Percentiles rank a stretch among this genome's conserved stretches.
Evolutionary conservation across 306 rosid genomes (phyloP).

Genomic region (Mucuna pruriens): DNA sequence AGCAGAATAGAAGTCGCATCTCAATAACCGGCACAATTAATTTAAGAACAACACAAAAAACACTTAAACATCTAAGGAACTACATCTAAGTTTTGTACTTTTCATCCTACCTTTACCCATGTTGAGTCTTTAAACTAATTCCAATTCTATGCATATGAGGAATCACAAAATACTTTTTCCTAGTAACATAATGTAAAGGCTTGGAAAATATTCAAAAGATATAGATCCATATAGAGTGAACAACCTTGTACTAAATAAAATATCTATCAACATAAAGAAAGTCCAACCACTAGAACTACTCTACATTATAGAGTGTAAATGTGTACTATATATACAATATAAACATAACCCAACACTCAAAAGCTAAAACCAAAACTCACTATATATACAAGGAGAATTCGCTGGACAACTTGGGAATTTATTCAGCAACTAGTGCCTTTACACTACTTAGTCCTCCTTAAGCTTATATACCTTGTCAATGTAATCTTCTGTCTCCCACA

Average conservation of each 20-base stretch:
- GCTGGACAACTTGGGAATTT: constrained; percentile 31
- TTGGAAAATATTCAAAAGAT: not conserved
- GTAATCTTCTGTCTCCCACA: constrained; percentile 95
- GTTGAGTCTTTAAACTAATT: not conserved
- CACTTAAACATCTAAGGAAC: not conserved
- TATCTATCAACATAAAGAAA: constrained; percentile 24
- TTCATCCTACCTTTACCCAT: not conserved
- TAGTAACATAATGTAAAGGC: not conserved
- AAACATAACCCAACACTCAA: constrained; percentile 27
- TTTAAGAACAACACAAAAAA: not conserved
- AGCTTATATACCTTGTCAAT: constrained; percentile 77
- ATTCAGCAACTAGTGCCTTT: not conserved
- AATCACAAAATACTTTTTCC: not conserved
- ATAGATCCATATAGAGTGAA: constrained; percentile 13
- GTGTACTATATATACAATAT: constrained; percentile 44
- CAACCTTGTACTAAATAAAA: constrained; percentile 3
- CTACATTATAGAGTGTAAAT: constrained; percentile 22
- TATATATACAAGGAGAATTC: constrained; percentile 50
- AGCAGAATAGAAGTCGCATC: not conserved
- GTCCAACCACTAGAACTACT: constrained; percentile 37
- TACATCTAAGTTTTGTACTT: not conserved
- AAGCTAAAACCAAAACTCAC: constrained; percentile 43
- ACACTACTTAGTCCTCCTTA: constrained; percentile 57
- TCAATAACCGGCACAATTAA: not conserved
- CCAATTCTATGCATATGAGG: not conserved